Conservation (phyloP, 2,329 filamentous ascomycete genomes). For the Cercospora berteroae region DNA sequence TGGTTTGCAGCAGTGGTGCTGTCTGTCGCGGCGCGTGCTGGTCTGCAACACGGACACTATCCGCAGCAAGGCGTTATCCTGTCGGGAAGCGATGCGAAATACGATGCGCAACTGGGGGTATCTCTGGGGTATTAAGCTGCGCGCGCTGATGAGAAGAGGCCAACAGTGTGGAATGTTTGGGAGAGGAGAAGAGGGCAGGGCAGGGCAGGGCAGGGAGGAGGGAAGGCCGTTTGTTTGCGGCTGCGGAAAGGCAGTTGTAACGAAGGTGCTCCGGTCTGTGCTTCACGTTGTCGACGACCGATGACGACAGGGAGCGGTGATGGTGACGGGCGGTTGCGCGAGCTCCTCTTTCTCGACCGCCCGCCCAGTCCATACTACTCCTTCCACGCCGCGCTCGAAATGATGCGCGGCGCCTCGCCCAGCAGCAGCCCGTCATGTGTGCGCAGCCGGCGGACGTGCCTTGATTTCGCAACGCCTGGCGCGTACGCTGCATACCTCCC, state of each 20-base stretch:
- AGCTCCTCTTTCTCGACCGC: background rate
- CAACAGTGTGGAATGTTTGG: background rate
- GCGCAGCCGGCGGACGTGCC: background rate
- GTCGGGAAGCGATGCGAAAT: constrained; percentile 9
- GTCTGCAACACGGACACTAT: constrained; percentile 8
- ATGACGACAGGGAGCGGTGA: background rate
- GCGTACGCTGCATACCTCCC: background rate
- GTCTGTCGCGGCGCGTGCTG: background rate
- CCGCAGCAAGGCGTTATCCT: constrained; percentile 12
- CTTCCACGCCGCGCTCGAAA: background rate
- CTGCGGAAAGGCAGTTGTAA: background rate
- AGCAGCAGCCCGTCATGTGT: constrained; percentile 1
- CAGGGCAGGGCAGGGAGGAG: background rate
- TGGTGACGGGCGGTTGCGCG: background rate
- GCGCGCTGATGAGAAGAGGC: constrained; percentile 2
- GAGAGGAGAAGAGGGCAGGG: background rate
- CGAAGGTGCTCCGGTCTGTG: background rate
- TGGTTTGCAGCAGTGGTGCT: background rate
- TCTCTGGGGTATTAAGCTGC: constrained; percentile 13
- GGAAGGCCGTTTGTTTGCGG: background rate
- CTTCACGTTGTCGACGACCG: background rate
- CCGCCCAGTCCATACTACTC: background rate
- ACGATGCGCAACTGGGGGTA: constrained; percentile 11
- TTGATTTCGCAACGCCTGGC: constrained; percentile 1
- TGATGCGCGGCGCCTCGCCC: background rate